These are phyloP conservation scores for Cystobasidiaceae sp. DNA, from an alignment of 1,284 basidiomycete genomes.

Conservation along the genomic window DNA sequence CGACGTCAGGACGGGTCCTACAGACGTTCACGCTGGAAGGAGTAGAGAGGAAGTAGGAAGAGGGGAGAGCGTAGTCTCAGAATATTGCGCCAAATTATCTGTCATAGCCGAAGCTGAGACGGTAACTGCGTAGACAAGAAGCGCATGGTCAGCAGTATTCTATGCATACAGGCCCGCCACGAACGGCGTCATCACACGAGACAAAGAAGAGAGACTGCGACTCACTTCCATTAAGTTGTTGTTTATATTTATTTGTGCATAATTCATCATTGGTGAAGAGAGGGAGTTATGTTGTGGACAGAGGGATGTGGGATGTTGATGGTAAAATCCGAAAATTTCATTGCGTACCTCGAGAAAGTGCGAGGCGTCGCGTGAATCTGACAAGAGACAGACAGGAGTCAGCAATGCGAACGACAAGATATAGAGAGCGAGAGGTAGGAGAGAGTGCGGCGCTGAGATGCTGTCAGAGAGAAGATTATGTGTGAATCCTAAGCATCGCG, in stretches of 20 bases:
- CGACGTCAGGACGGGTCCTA: neutral
- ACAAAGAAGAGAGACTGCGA: neutral
- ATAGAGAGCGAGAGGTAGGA: neutral
- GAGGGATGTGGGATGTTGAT: neutral
- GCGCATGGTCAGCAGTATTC: neutral
- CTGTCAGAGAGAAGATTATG: constrained; percentile 33
- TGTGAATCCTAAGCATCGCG: constrained; percentile 6
- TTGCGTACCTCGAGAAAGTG: constrained; percentile 7
- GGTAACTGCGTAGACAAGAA: constrained; percentile 14
- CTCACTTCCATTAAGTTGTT: constrained; percentile 32
- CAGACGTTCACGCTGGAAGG: neutral
- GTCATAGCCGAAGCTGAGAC: constrained; percentile 30
- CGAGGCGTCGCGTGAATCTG: neutral
- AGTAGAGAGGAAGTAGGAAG: neutral
- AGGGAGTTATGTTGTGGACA: neutral
- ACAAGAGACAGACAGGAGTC: neutral
- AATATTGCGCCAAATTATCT: constrained; percentile 30
- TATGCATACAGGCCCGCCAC: neutral
- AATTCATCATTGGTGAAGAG: constrained; percentile 27
- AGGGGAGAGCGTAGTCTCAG: constrained; percentile 12
- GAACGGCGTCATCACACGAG: neutral
- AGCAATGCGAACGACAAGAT: neutral
- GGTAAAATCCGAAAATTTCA: constrained; percentile 3
- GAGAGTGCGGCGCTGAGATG: neutral
- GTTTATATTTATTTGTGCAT: constrained; percentile 32